phyloP scores from a whole-genome alignment of 2,329 filamentous ascomycete genomes.

The Colletotrichum camelliae region DNA sequence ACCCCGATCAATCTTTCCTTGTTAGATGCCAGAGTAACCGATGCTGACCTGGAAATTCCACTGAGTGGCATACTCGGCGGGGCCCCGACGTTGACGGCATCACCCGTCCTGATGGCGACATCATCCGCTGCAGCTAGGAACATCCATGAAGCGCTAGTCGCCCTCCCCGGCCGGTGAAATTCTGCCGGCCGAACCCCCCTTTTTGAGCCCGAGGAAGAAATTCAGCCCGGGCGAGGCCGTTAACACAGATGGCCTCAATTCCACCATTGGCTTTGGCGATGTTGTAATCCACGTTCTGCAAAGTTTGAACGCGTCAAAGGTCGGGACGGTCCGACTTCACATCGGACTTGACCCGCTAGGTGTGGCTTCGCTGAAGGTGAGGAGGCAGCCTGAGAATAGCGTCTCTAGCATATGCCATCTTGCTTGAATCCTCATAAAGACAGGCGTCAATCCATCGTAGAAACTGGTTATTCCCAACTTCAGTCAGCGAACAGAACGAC shows the following conservation, averaged over 20 bases:
- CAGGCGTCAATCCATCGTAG: background rate
- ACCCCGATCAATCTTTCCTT: background rate
- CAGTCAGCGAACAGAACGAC: background rate
- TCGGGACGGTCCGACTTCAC: background rate
- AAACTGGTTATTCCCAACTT: background rate
- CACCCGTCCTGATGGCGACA: background rate
- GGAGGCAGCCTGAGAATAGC: background rate
- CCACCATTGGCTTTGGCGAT: background rate
- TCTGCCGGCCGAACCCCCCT: background rate
- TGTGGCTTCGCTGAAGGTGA: background rate
- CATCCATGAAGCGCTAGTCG: background rate
- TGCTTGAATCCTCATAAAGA: background rate
- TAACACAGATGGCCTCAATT: background rate
- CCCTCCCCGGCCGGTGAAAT: background rate
- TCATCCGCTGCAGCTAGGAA: background rate
- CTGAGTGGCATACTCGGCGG: background rate
- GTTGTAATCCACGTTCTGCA: background rate
- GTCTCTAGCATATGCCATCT: background rate
- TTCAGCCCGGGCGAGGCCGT: background rate
- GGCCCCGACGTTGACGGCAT: background rate
- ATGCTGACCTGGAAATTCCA: fast-evolving
- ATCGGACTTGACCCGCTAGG: background rate
- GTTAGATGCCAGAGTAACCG: background rate
- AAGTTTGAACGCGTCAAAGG: background rate
- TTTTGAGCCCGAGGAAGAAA: background rate